Evolutionary conservation across 345 rosid species (phyloP), one percentile per base, ranked within the genome.

Genomic region (Camelina neglecta): DNA sequence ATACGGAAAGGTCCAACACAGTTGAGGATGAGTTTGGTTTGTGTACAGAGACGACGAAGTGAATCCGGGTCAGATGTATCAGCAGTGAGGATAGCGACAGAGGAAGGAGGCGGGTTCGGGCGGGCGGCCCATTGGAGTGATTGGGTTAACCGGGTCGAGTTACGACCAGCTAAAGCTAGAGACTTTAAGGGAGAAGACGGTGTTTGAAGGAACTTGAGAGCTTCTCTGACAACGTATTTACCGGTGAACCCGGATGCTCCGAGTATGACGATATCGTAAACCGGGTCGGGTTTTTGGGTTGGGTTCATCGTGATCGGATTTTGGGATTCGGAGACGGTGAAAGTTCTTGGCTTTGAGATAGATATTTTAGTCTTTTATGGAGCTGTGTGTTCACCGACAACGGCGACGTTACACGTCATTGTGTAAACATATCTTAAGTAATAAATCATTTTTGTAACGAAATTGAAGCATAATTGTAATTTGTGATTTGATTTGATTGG

Each of bases 1-100:
- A 85, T 84, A 36, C 96, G 90, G 65, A 84, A 93, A 10, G 98
- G 98, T 39, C 97, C 98, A 31, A 91, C 93, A 53, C 97, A 93
- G 71, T 87, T 87, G 68, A 93, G 97, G 39, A 93, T 68, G 65
- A 91, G 85, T 88, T 83, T 86, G 38, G 97, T 75, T 55, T 85
- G 93, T 47, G 58, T 26, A 84, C 90, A 90, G 69, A 94, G 83
- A 48, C 83, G 85, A 76, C 84, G 85, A 39, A 94, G 91, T 7
- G 98, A 94, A n/a, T 81, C 77, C 1, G 86, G 84, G 74, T 93
- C 92, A 33, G 90, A 44, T 45, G 86, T 86, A 76, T 93, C 96
- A 10, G 93, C 94, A 6, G 82, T 72, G 81, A 93, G 86, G 71
- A 93, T 78, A 31, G 86, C 83, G 64, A 93, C 78, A 0, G 76